phyloP scores from a whole-genome alignment of 1,284 basidiomycete genomes.

The Tilletia caries region DNA sequence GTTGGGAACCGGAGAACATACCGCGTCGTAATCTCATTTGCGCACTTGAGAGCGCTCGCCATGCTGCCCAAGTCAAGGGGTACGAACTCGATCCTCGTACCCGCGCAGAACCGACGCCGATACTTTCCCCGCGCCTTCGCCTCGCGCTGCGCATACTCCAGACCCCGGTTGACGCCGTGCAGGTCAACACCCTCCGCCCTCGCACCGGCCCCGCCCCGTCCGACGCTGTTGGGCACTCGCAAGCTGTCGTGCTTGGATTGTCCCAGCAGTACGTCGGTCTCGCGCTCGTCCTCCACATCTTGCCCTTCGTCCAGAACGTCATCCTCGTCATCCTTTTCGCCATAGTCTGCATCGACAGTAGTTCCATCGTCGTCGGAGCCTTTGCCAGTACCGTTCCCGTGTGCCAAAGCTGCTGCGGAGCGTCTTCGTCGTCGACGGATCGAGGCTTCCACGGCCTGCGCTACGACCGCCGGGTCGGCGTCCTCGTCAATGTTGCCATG shows the following conservation, averaged over 20 bases:
- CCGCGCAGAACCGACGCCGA: conserved; percentile 41
- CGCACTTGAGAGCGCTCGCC: conserved; percentile 46
- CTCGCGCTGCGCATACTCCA: conserved; percentile 31
- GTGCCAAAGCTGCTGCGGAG: not conserved
- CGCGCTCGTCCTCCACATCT: conserved; percentile 16
- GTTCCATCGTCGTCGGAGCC: not conserved
- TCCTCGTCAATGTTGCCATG: conserved; percentile 29
- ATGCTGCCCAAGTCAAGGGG: conserved; percentile 51
- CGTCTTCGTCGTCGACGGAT: not conserved
- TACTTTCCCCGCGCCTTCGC: conserved; percentile 40
- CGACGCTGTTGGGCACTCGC: not conserved
- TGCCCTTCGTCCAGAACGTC: conserved; percentile 3
- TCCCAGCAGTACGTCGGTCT: not conserved
- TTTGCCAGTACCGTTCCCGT: not conserved
- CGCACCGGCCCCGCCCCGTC: not conserved
- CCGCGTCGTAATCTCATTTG: conserved; percentile 34
- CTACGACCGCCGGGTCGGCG: conserved; percentile 35
- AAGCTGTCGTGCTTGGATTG: not conserved
- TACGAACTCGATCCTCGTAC: conserved; percentile 49
- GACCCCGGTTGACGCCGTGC: conserved; percentile 16
- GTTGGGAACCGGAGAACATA: not conserved
- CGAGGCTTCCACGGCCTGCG: conserved; percentile 7
- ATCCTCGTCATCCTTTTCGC: conserved; percentile 18
- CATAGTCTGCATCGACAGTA: not conserved
- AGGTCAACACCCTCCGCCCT: not conserved